phyloP scores from a whole-genome alignment of 2,329 filamentous ascomycete genomes.

The Didymella exigua region DNA sequence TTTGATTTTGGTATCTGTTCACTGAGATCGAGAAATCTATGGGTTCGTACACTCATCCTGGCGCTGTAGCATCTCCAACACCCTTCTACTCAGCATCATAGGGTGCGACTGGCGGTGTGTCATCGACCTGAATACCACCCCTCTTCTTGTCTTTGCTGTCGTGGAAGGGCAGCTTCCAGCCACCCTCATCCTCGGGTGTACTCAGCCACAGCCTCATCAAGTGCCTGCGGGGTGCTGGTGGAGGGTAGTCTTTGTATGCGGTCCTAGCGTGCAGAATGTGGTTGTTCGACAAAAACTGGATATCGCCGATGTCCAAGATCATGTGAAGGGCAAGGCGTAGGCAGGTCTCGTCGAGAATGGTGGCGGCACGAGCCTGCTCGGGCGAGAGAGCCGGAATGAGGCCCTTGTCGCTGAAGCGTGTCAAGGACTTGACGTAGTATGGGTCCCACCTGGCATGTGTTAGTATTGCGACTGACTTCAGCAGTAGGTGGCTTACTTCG shows the following conservation, averaged over 20 bases:
- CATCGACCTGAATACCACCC: constrained; percentile 85
- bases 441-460: constrained; percentile 70
- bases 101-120: constrained; percentile 74
- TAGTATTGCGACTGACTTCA: constrained; percentile 8
- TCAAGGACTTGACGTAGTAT: constrained; percentile 80
- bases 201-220: constrained; percentile 84
- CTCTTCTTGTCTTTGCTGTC: constrained; percentile 85
- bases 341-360: constrained; percentile 77
- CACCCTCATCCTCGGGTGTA: constrained; percentile 80
- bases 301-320: constrained; percentile 84
- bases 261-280: constrained; percentile 84
- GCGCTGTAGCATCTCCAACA: not conserved
- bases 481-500: constrained; percentile 59
- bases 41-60: constrained; percentile 1
- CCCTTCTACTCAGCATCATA: constrained; percentile 72
- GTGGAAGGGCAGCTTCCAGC: constrained; percentile 82
- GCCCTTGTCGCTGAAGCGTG: constrained; percentile 73
- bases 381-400: constrained; percentile 73
- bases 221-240: constrained; percentile 73
- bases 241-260: constrained; percentile 73
- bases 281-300: constrained; percentile 82
- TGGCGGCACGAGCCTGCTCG: constrained; percentile 70
- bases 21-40: constrained; percentile 6
- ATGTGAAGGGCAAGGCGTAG: constrained; percentile 77
- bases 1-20: constrained; percentile 9